phyloP scores from a whole-genome alignment of 257 asterid species.

The Solanum lignicaule region DNA sequence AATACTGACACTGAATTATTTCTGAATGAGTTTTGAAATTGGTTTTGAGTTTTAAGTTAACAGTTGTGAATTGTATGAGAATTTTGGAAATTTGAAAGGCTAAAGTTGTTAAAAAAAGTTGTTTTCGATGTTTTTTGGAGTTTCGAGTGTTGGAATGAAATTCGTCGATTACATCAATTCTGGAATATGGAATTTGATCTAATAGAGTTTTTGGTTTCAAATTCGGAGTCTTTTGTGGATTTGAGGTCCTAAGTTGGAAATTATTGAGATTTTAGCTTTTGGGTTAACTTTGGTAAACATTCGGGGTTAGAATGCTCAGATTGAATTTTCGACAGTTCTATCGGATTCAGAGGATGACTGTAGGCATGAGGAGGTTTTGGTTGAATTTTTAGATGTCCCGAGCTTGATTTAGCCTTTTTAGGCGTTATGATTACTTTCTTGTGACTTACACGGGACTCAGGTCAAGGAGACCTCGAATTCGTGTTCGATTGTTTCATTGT shows the following conservation, averaged over 20 bases:
- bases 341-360: background rate
- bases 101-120: background rate
- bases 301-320: background rate
- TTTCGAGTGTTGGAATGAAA: background rate
- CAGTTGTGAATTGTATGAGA: background rate
- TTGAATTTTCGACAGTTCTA: background rate
- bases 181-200: background rate
- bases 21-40: background rate
- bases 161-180: no score
- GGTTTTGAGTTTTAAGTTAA: background rate
- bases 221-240: no score
- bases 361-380: background rate
- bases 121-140: background rate
- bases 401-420: background rate
- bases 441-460: background rate
- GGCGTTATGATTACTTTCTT: background rate
- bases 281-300: no score
- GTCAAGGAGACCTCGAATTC: background rate
- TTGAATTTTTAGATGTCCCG: no score
- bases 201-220: no score
- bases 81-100: background rate
- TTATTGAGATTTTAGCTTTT: no score
- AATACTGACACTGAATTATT: background rate
- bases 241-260: background rate
- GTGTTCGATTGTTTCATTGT: background rate